Conservation (phyloP, 306 rosid genomes). For the Cucurbita argyrosperma region DNA sequence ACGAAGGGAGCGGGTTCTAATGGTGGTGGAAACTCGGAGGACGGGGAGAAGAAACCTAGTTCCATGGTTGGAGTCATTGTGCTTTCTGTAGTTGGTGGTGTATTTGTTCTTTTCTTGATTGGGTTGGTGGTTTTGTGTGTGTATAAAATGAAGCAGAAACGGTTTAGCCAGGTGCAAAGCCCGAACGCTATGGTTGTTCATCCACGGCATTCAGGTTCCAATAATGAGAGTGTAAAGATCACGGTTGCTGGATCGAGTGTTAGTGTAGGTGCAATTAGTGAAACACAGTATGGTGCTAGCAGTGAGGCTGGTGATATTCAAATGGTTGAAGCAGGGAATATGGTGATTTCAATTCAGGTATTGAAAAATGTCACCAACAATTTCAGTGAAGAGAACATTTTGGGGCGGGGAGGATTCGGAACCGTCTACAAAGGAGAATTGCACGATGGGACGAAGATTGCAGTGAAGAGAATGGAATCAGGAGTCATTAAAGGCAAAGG, state of each 20-base stretch:
- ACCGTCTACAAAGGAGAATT: slow-evolving; percentile 75
- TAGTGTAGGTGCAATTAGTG: slow-evolving; percentile 60
- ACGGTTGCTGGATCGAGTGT: slow-evolving; percentile 87
- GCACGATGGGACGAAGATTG: slow-evolving; percentile 78
- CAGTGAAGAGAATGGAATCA: slow-evolving; percentile 79
- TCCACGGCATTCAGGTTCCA: slow-evolving; percentile 77
- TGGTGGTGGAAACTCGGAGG: slow-evolving; percentile 13
- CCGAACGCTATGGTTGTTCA: slow-evolving; percentile 65
- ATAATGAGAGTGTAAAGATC: slow-evolving; percentile 74
- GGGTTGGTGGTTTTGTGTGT: slow-evolving; percentile 48
- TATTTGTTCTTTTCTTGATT: slow-evolving; percentile 35
- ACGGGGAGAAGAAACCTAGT: slow-evolving; percentile 31
- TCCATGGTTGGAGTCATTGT: slow-evolving; percentile 37
- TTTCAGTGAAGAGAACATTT: slow-evolving; percentile 57
- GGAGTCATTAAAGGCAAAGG: slow-evolving; percentile 79
- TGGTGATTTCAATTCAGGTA: slow-evolving; percentile 90
- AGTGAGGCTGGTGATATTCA: slow-evolving; percentile 65
- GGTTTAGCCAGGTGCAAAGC: slow-evolving; percentile 70
- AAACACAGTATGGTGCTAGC: slow-evolving; percentile 31
- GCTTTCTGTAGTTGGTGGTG: slow-evolving; percentile 43
- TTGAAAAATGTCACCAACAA: slow-evolving; percentile 55
- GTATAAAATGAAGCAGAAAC: slow-evolving; percentile 50
- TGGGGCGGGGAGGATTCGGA: slow-evolving; percentile 81
- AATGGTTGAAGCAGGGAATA: slow-evolving; percentile 83
- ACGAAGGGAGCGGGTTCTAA: slow-evolving; percentile 11